phyloP scores from a whole-genome alignment of 2,329 filamentous ascomycete genomes.

The Botryotinia narcissicola region DNA sequence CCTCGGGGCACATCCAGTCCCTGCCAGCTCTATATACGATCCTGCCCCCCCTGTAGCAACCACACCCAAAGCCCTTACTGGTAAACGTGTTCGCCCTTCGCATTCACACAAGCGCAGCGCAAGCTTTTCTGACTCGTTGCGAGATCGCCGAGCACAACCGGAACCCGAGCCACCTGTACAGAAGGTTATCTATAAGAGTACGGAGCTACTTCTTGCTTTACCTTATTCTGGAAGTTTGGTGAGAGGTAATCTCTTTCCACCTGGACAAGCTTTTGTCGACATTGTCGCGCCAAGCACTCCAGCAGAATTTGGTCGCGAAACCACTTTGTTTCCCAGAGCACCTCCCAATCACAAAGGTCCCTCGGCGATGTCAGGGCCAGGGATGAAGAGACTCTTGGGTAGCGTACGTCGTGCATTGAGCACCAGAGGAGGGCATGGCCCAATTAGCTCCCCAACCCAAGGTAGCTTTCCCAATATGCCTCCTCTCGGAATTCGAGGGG shows the following conservation, averaged over 20 bases:
- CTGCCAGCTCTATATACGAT: constrained; percentile 49
- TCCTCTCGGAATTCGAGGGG: constrained; percentile 41
- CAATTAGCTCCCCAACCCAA: constrained; percentile 38
- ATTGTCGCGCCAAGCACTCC: constrained; percentile 53
- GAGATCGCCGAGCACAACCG: constrained; percentile 56
- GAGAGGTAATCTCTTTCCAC: constrained; percentile 79
- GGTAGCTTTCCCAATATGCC: constrained; percentile 39
- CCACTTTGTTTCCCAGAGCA: constrained; percentile 47
- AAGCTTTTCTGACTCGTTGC: constrained; percentile 80
- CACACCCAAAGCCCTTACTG: constrained; percentile 56
- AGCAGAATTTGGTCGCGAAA: constrained; percentile 49
- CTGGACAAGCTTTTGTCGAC: constrained; percentile 77
- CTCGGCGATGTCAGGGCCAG: constrained; percentile 65
- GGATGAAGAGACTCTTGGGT: constrained; percentile 82
- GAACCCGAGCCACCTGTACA: constrained; percentile 46
- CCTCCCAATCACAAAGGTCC: constrained; percentile 47
- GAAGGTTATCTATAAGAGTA: constrained; percentile 51
- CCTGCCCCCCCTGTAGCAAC: constrained; percentile 52
- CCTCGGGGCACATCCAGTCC: constrained; percentile 55
- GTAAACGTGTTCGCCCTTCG: constrained; percentile 57
- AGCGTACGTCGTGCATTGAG: constrained; percentile 82
- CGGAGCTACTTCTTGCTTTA: constrained; percentile 58
- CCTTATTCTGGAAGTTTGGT: constrained; percentile 82
- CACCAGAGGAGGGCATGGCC: constrained; percentile 42
- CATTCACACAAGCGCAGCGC: constrained; percentile 77